phyloP scores from a whole-genome alignment of 2,329 filamentous ascomycete species.

The Dothistroma septosporum region DNA sequence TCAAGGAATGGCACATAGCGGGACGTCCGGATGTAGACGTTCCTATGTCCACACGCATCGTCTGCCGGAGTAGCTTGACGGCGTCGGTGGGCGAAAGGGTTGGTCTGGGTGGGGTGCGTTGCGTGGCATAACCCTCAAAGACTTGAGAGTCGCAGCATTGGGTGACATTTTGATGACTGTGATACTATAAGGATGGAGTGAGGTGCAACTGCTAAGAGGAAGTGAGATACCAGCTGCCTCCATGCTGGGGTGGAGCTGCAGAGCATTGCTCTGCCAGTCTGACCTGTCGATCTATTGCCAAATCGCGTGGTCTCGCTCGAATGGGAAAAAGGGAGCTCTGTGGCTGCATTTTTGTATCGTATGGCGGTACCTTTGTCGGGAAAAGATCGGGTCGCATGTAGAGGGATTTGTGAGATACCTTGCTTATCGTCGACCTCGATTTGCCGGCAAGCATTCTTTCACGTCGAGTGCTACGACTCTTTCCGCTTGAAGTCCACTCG shows the following conservation, averaged over 20 bases:
- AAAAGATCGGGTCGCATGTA: not conserved
- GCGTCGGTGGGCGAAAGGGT: not conserved
- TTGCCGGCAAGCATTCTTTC: not conserved
- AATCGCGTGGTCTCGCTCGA: not conserved
- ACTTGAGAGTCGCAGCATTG: too few species aligned
- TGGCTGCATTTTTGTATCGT: not conserved
- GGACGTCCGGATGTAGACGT: not conserved
- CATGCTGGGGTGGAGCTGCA: not conserved
- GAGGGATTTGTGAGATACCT: not conserved
- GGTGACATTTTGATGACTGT: not conserved
- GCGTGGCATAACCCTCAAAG: too few species aligned
- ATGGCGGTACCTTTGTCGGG: not conserved
- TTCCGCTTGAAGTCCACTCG: not conserved
- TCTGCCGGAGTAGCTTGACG: not conserved
- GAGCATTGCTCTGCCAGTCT: not conserved
- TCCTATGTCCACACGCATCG: not conserved
- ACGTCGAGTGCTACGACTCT: not conserved
- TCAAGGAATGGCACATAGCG: not conserved
- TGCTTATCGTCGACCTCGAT: not conserved
- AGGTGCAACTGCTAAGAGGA: not conserved
- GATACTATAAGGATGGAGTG: not conserved
- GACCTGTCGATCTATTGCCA: not conserved
- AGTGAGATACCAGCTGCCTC: not conserved
- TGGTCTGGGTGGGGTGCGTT: not conserved
- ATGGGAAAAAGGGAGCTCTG: not conserved